phyloP scores from a whole-genome alignment of 805 yeast genomes.

The Maudiozyma serrabonitensis region DNA sequence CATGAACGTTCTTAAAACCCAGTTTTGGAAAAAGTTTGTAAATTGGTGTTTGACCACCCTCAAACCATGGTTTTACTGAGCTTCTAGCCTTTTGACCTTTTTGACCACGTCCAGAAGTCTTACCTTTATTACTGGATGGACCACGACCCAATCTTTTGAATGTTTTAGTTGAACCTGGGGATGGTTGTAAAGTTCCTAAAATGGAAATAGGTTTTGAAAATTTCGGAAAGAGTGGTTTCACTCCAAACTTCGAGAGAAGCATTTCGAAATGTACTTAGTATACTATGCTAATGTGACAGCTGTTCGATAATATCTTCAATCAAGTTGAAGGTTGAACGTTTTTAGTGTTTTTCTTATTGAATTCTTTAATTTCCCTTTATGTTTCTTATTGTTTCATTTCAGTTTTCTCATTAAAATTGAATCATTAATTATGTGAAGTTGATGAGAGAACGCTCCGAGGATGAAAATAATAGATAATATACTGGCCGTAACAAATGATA shows the following conservation, averaged over 20 bases:
- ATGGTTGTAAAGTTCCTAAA: slow-evolving; percentile 48
- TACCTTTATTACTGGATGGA: slow-evolving; percentile 86
- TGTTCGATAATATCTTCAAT: too few species aligned
- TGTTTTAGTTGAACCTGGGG: slow-evolving; percentile 48
- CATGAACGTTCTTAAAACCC: slow-evolving; percentile 68
- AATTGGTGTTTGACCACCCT: slow-evolving; percentile 98
- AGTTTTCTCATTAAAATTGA: too few species aligned
- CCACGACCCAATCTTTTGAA: slow-evolving; percentile 88
- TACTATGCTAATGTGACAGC: too few species aligned
- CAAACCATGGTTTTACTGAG: slow-evolving; percentile 84
- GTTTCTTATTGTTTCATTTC: too few species aligned
- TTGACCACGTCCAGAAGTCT: slow-evolving; percentile 94
- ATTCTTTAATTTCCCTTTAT: too few species aligned
- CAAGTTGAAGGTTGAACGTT: too few species aligned
- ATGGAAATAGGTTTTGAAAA: slow-evolving; percentile 12
- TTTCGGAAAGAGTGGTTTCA: slow-evolving; percentile 1
- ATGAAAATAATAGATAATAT: too few species aligned
- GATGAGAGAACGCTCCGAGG: too few species aligned
- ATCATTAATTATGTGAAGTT: too few species aligned
- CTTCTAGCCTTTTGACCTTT: slow-evolving; percentile 98
- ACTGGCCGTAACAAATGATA: too few species aligned
- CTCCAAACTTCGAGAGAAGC: slow-evolving; percentile 1
- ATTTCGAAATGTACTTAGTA: neutral
- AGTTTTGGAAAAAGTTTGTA: slow-evolving; percentile 75
- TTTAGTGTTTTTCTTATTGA: too few species aligned